Evolutionary conservation across 1,139 yeast genomes (phyloP).

Genomic region (Suhomyces chickasaworum): DNA sequence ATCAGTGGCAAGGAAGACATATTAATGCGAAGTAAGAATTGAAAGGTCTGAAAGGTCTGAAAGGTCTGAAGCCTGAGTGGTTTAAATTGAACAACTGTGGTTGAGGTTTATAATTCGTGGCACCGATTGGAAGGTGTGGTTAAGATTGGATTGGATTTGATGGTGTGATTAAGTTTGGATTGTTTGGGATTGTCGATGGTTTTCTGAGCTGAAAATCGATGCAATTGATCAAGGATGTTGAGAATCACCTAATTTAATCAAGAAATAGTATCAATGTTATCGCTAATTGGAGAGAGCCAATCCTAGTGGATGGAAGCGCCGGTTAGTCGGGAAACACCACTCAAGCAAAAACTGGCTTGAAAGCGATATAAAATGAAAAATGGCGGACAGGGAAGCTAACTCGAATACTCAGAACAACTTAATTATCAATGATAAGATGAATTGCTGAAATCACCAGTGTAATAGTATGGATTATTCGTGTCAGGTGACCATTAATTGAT

Average conservation of each 20-base stretch:
- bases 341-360: neutral
- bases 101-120: neutral
- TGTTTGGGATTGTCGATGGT: no score
- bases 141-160: neutral
- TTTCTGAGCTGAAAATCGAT: neutral
- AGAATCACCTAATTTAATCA: neutral
- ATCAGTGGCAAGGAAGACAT: conserved; percentile 2
- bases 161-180: neutral
- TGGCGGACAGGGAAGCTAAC: no score
- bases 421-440: neutral
- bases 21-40: conserved; percentile 6
- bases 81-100: neutral
- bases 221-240: neutral
- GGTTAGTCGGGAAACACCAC: conserved; percentile 1
- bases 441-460: neutral
- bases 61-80: no score
- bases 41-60: no score
- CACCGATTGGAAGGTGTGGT: neutral
- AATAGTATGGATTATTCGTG: neutral
- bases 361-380: neutral
- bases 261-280: neutral
- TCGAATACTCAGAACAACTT: neutral
- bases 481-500: neutral
- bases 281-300: neutral
- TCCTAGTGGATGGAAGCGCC: neutral